Base-by-base conservation (phyloP, 495 filamentous ascomycete species). In the Jackrogersella multiformis region DNA sequence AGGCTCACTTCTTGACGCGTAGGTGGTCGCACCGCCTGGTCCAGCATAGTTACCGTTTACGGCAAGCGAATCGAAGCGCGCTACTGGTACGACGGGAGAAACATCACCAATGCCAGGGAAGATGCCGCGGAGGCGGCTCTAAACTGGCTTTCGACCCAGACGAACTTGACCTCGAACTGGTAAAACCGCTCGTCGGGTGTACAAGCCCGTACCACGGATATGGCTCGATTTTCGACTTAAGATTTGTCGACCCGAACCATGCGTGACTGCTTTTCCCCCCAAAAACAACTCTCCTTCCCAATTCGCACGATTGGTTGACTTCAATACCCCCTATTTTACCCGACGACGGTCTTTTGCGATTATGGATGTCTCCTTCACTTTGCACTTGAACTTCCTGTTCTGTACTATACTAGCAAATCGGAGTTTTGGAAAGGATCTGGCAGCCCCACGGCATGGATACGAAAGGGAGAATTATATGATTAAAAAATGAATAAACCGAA, bases 1-100 rank as follows among this genome's bases (percentile, higher is more conserved):
- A 48, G 35, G 36, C 39, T 36, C 48, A 3, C 18, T 56, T 12
- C 28, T 36, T 41, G 34, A 48, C 30, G 38, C 32, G 42, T 64
- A 96, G 92, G 93, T 71, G 93, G 92, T 66, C 89, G 93, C 65
- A 97, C 93, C 30, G 93, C 93, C 52, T 97, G 93, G 93, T 94
- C 92, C 48, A 88, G 86, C 77, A 83, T 79, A 32, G 90, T 96
- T 60, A 83, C 76, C 12, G 80, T 94, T 56, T 71, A 78, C 63
- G 84, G 87, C 59, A 71, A 80, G 42, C 73, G 73, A 42, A 80
- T 89, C 72, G 59, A 79, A 7, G 94, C 93, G 36, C 88, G 92
- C 59, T 96, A 88, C 80, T 97, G 91, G 92, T 97, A 96, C 77
- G 92, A 96, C 76, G 93, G 92, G 35, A 85, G 92, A 66, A 90